Base-by-base conservation (phyloP, 345 rosid genomes). In the Psidium friedrichsthalianum region DNA sequence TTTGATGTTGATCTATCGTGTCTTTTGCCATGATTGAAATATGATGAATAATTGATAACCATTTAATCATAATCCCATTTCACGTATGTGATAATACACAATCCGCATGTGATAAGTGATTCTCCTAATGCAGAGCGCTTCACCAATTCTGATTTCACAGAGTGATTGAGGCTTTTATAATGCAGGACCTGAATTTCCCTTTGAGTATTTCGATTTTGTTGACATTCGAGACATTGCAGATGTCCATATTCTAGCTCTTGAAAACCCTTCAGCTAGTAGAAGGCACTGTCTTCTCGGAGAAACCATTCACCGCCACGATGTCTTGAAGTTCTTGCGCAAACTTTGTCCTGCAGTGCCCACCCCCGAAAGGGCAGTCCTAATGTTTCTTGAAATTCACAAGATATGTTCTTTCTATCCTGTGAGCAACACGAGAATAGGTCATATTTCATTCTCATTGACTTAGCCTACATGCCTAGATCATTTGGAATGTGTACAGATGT, bases 181-280 rank as follows among this genome's bases (percentile, higher is more conserved):
- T 74, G 61, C 88, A 89, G 91, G 92, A 56, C 56, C 57, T 56
- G n/a, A 16, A 53, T 86, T 53, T 53, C 86, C 89, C 11, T 82
- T 85, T 76, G 32, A 58, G 44, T 51, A 58, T 84, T 84, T 84
- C 18, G 83, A 91, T 81, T 86, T 89, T 84, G 91, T 94, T 82
- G 89, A 36, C 57, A 91, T 91, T 40, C 90, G 91, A 83, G 93
- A 94, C 64, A 92, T 94, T 24, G 95, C 92, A 29, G 44, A 87
- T 84, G 93, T 93, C 2, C 95, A 94, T 88, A 87, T 94, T 52
- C 90, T 83, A 90, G 95, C 94, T 13, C 86, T 89, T 81, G 93
- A 94, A 86, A 13, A 84, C 51, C 90, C 92, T 56, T 85, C 92
- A 42, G 93, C 94, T 44, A 88, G 58, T 13, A 92, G 93, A 21